Evolutionary conservation across 257 asterid species (phyloP), one percentile per base, ranked within the genome.

Genomic region (Fraxinus anomala): DNA sequence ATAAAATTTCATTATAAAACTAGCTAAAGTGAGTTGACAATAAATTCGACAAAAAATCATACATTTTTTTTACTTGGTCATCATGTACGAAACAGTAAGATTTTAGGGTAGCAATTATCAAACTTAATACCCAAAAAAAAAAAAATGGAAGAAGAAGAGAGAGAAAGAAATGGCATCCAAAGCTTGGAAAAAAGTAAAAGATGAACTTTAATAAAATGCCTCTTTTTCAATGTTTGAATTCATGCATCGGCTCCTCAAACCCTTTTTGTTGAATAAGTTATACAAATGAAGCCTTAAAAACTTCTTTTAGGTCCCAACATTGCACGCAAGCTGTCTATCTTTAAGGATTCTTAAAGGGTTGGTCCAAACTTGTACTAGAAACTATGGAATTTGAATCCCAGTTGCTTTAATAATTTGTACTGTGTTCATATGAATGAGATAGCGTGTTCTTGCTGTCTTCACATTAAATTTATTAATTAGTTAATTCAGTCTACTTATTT

Each of bases 281-380:
- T 78, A 40, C 51, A 17, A 80, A 77, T 10, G 72, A 72, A 74
- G 24, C 68, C 26, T 70, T 19, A 70, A 36, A 39, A 72, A 14
- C 80, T 76, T 70, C 3, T 73, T 33, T 73, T 72, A 80, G 82
- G 83, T 80, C 73, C 79, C 61, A 59, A 72, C 83, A 76, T 51
- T 81, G 85, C 86, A 33, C 78, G 83, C 89, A 82, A 85, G 89
- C 85, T 85, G 86, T 82, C 85, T 77, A 75, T 54, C 85, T 80
- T 85, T 82, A 71, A 77, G 81, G 85, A 82, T 82, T 85, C 86
- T 42, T 77, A 44, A 47, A 80, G 47, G 78, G 36, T 63, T 23
- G 59, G 82, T 73, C 82, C 73, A 56, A 80, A 77, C 72, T 83
- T 74, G 87, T 83, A 83, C 76, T 80, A 24, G 33, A 37, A 17